Conservation (phyloP, 192 early-diverging fungal species). For the Linnemannia hyalina region DNA sequence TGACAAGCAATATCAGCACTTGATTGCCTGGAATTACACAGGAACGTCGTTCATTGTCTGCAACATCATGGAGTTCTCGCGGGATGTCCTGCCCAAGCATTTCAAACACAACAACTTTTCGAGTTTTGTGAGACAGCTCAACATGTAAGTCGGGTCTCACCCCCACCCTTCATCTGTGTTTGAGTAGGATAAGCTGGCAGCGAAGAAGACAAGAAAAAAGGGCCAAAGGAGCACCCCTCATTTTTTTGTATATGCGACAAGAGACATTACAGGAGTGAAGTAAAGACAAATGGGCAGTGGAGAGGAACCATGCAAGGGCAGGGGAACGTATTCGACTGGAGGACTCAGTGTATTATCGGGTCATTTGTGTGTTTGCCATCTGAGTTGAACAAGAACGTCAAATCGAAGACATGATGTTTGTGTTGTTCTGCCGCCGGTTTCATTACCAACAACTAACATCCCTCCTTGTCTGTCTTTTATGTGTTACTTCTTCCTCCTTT, state of each 20-base stretch:
- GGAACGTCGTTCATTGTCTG: constrained; percentile 93
- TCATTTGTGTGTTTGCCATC: too few relatives aligned
- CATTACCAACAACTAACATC: not conserved
- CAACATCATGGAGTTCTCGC: constrained; percentile 91
- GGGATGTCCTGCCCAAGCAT: constrained; percentile 91
- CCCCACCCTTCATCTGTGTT: not conserved
- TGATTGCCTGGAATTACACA: constrained; percentile 91
- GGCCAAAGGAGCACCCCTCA: not conserved
- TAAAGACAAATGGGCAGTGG: not conserved
- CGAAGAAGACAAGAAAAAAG: not conserved
- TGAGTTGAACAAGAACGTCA: too few relatives aligned
- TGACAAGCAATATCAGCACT: constrained; percentile 87
- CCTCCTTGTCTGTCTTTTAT: too few relatives aligned
- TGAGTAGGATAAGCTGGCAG: not conserved
- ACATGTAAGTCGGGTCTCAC: constrained; percentile 70
- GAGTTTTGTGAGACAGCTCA: constrained; percentile 90
- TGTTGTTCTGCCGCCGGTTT: too few relatives aligned
- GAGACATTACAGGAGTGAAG: not conserved
- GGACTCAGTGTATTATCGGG: too few relatives aligned
- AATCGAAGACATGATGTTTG: too few relatives aligned
- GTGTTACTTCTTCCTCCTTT: not conserved
- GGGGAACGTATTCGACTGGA: not conserved
- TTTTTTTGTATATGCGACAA: not conserved
- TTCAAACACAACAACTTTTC: constrained; percentile 96
- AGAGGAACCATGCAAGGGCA: not conserved